Base-by-base conservation (phyloP, 2,329 filamentous ascomycete species). In the Neonectria neomacrospora region DNA sequence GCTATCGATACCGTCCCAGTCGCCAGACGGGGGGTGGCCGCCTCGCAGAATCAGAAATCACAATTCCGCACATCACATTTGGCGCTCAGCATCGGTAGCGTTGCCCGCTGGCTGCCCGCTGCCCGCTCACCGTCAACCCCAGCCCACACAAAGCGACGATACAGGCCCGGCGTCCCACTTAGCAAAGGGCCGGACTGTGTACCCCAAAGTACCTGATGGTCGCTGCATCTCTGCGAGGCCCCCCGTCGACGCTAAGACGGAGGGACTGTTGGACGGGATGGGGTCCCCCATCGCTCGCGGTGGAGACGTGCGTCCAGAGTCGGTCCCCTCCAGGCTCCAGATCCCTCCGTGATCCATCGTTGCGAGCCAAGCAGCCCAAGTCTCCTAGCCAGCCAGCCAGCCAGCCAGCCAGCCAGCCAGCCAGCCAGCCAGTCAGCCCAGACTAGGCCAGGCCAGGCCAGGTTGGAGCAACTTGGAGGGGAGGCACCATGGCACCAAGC, bases 191-290 rank as follows among this genome's bases (percentile, higher is more conserved):
- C 55, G 68, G 62, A 44, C 55, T 53, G 52, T 63, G 71, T 71
- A 73, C 68, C 67, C 62, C 56, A 54, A 71, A 66, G 71, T 72
- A 73, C 65, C 64, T 70, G 50, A 45, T 50, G 44, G 63, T 54
- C 54, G 37, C 37, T 20, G n/a, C 37, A n/a, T 37, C 45, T 55
- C 51, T 55, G 28, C 45, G 54, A 67, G 61, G 65, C 63, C 65
- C 70, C 60, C 70, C 58, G 65, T 58, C 53, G 39, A 61, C 71
- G 69, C 71, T 73, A 73, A 69, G 65, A 65, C 54, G 54, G 62
- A 67, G 67, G 67, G 58, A 18, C 41, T 57, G 59, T 42, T 45
- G 47, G 52, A 55, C 60, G 55, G 63, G 55, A 53, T 58, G n/a
- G 37, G 42, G 39, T 64, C 67, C 64, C 54, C 69, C 67, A 67